phyloP scores from a whole-genome alignment of 2,329 filamentous ascomycete species.

The Sarocladium brachiariae region DNA sequence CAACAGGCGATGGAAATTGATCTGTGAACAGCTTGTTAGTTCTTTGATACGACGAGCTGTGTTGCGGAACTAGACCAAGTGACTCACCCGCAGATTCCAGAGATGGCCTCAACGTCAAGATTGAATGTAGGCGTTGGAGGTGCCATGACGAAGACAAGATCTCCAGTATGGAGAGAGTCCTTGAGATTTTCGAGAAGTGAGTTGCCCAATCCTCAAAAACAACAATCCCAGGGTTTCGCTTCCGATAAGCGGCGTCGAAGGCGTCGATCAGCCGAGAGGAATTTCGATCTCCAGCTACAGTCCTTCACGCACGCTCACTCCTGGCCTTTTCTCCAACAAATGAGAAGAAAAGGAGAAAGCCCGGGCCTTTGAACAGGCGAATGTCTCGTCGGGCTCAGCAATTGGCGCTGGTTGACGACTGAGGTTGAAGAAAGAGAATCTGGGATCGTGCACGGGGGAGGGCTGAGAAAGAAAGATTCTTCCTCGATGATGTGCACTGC shows the following conservation, averaged over 20 bases:
- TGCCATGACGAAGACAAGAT: slow-evolving; percentile 35
- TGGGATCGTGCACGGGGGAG: not conserved
- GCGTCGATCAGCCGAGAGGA: slow-evolving; percentile 2
- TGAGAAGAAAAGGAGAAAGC: not conserved
- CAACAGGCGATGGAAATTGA: slow-evolving; percentile 96
- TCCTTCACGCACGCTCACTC: not conserved
- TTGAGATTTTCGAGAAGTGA: too few species aligned
- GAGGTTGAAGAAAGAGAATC: not conserved
- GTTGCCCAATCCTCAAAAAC: too few species aligned
- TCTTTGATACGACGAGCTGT: too few species aligned
- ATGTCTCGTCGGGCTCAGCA: not conserved
- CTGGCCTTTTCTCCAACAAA: not conserved
- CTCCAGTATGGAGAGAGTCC: not conserved
- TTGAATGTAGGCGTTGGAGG: slow-evolving; percentile 52
- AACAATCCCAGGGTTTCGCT: too few species aligned
- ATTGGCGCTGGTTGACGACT: too few species aligned
- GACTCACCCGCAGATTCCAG: slow-evolving; percentile 77
- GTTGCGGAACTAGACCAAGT: not conserved
- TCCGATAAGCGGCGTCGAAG: too few species aligned
- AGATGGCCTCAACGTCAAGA: slow-evolving; percentile 83
- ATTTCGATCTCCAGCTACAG: not conserved
- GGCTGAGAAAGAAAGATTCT: slow-evolving; percentile 5
- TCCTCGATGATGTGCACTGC: not conserved
- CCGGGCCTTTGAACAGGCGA: too few species aligned
- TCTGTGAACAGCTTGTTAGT: slow-evolving; percentile 33